Conservation (phyloP, 352 stramenopile genomes). For the Pilasporangium apinafurcum region DNA sequence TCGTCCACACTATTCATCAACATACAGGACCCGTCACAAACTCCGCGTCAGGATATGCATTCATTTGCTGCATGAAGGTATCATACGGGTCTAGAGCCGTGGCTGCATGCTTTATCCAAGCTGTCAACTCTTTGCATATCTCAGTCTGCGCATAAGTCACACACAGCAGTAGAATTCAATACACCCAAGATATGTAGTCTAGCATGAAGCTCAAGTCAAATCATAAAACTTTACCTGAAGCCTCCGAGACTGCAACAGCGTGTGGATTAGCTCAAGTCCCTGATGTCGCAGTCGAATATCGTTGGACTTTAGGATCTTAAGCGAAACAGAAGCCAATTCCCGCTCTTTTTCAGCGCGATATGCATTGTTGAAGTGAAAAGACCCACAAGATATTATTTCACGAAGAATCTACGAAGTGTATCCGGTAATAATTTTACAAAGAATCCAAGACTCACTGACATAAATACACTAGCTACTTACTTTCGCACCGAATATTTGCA, state of each 20-base stretch:
- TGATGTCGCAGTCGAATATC: conserved; percentile 49
- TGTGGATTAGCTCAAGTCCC: conserved; percentile 49
- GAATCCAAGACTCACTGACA: too few species aligned
- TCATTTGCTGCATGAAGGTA: background rate
- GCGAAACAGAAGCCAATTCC: conserved; percentile 26
- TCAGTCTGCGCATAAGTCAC: conserved; percentile 8
- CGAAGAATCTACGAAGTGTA: conserved; percentile 31
- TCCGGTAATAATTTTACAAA: background rate
- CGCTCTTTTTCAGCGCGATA: conserved; percentile 27
- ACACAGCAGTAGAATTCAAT: background rate
- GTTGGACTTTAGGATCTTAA: conserved; percentile 23
- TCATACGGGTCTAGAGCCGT: conserved; percentile 28
- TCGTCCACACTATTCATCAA: conserved; percentile 18
- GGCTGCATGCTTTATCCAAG: conserved; percentile 30
- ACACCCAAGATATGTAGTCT: too few species aligned
- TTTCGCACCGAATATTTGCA: conserved; percentile 53
- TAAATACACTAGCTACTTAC: too few species aligned
- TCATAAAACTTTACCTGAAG: conserved; percentile 21
- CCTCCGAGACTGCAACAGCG: conserved; percentile 22
- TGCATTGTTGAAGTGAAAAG: conserved; percentile 35
- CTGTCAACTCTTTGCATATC: conserved; percentile 29
- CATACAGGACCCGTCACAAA: background rate
- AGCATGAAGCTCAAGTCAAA: background rate
- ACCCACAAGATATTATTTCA: conserved; percentile 40
- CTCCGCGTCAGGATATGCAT: background rate